Evolutionary conservation across 352 stramenopile species (phyloP), one percentile per base, ranked within the genome.

Genomic region (Pythium oligandrum): DNA sequence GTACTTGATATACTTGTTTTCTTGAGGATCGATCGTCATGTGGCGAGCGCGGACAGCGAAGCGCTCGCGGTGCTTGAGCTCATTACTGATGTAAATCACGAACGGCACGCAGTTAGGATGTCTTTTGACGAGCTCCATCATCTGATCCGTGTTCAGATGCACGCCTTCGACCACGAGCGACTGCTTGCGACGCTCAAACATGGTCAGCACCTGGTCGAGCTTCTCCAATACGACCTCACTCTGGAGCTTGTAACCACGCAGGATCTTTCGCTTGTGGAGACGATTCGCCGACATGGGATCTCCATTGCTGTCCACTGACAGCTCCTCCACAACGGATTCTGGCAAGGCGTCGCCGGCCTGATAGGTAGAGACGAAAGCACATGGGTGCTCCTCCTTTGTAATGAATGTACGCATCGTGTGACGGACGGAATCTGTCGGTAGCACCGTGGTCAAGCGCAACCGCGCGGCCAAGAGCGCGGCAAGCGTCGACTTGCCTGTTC

Each of bases 1-100:
- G 65, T 92, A 86, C 55, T 93, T 89, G 58, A 95, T 95, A 64
- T 95, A 95, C 66, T 95, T 95, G 70, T 95, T 95, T 51, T 87
- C 79, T 59, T 93, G 80, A 9, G 84, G 84, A 51, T 93, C 80
- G 48, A 95, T 88, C 42, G 84, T 95, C 84, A 95, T 95, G 71
- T 95, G 82, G 1, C 83, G 73, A 34, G 84, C 80, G 10, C 84
- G 82, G 17, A 95, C 82, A 30, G 82, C 84, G 35, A 95, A 95
- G 7, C 83, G 73, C 43, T 95, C 82, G 54, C 84, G 82, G 61
- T 95, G 84, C 66, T 93, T 92, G 54, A 86, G 75, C 59, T 95
- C 84, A 44, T 95, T 93, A 35, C 81, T 93, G 53, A 95, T 95
- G 70, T 95, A 92, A 59, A 95, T 92, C 50, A 95, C 63, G 48